These are phyloP conservation scores for Myxozyma neglecta DNA, from an alignment of 805 yeast species.

Conservation along the genomic window DNA sequence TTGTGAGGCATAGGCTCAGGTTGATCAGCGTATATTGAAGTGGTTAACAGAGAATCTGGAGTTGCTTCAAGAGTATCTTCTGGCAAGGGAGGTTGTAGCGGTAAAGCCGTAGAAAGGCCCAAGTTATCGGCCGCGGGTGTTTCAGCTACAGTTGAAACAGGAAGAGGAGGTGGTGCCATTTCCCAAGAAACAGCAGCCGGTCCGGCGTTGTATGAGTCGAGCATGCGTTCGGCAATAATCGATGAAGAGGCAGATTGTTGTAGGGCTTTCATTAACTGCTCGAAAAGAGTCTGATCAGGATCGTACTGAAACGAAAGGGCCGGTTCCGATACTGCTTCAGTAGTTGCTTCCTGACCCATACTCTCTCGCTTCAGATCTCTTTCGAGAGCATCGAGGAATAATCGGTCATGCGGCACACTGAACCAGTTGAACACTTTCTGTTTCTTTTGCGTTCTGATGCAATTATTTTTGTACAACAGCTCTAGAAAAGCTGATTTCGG, in stretches of 20 bases:
- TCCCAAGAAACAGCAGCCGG: conserved; percentile 17
- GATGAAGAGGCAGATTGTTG: conserved; percentile 28
- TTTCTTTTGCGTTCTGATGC: conserved; percentile 91
- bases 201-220: conserved; percentile 30
- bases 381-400: conserved; percentile 91
- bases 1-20: neutral
- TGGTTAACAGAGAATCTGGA: neutral
- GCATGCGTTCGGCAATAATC: conserved; percentile 27
- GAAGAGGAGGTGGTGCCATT: conserved; percentile 14
- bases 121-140: neutral
- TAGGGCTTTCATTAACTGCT: conserved; percentile 38
- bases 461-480: conserved; percentile 79
- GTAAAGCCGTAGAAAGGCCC: neutral
- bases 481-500: conserved; percentile 84
- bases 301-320: conserved; percentile 74
- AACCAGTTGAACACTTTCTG: conserved; percentile 97
- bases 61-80: neutral
- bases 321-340: conserved; percentile 72
- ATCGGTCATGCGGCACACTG: conserved; percentile 87
- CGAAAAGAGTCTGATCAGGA: conserved; percentile 40
- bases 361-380: conserved; percentile 82
- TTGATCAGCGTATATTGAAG: neutral
- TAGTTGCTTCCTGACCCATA: conserved; percentile 61
- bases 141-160: neutral
- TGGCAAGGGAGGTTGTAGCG: neutral